Percentiles rank a stretch among this genome's conserved stretches.
Evolutionary conservation across 148 eudicot genomes (phyloP).

Genomic region (Fagopyrum tataricum): DNA sequence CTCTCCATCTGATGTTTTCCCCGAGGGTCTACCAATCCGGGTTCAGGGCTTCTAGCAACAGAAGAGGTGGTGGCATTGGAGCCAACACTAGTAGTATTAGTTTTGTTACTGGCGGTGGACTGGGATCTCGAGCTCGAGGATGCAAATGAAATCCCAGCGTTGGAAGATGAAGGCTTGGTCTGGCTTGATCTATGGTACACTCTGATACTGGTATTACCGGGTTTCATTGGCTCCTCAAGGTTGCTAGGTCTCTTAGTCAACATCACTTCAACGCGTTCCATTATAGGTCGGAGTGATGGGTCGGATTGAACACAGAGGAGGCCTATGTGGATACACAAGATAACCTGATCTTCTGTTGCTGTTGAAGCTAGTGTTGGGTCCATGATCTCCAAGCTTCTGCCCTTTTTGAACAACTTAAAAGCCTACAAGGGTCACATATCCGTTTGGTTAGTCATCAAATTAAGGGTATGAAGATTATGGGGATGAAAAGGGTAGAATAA

Average conservation of each 20-base stretch:
- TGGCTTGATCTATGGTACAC: constrained; percentile 30
- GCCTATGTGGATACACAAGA: constrained; percentile 57
- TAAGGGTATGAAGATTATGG: too few relatives aligned
- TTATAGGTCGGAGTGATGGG: constrained; percentile 56
- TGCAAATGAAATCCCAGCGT: constrained; percentile 31
- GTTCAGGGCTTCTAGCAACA: neutral
- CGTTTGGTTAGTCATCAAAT: too few relatives aligned
- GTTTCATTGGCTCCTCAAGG: constrained; percentile 65
- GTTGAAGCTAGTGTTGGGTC: constrained; percentile 28
- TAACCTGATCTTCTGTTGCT: constrained; percentile 55
- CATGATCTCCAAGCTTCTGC: constrained; percentile 50
- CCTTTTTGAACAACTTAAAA: constrained; percentile 52
- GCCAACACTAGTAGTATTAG: neutral
- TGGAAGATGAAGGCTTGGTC: constrained; percentile 29
- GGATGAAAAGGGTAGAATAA: too few relatives aligned
- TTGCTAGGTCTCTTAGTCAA: constrained; percentile 54
- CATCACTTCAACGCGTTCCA: constrained; percentile 54
- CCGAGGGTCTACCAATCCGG: neutral
- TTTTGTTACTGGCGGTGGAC: constrained; percentile 23
- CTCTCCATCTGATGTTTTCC: neutral
- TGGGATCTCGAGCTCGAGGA: constrained; percentile 21
- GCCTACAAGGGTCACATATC: constrained; percentile 41
- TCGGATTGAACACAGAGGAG: constrained; percentile 74
- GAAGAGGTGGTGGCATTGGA: constrained; percentile 18
- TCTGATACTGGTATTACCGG: constrained; percentile 54